Evolutionary conservation across 108 stramenopile genomes (phyloP), one percentile per base, ranked within the genome.

Genomic region (Cyclostephanos invisitatus): DNA sequence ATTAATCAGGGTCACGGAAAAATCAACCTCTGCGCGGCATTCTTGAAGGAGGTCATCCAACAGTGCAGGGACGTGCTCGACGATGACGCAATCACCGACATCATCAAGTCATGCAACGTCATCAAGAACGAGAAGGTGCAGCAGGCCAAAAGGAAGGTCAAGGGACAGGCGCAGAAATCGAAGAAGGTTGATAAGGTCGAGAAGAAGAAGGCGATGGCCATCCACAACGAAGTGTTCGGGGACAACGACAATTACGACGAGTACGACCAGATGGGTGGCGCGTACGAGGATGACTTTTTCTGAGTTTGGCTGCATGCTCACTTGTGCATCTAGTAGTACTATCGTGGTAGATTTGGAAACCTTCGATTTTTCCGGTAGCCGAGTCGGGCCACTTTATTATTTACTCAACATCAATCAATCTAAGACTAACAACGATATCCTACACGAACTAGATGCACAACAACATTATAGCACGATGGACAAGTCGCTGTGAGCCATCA

Each of bases 121-220:
- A 91, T 96, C 77, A 96, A 96, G 77, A 96, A 96, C 70, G 95
- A 96, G 38, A 96, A 93, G 77, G 85, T 92, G 22, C 91, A 92
- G 75, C 82, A 74, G 36, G 80, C 87, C 10, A 96, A 96, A 62
- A 82, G 87, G 40, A 96, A 96, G 72, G 82, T 82, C 65, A 96
- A 96, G 86, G 91, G 90, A 27, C 91, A 93, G 76, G 91, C 92
- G 11, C 90, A 90, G 80, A 96, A 96, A 68, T 78, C 90, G 5
- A 91, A 91, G 82, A 96, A 96, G 75, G 75, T 60, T 17, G 95
- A 96, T 70, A 96, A 93, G 76, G 84, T 54, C 25, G 89, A 83
- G 27, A 88, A 92, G 67, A 77, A 74, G 65, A 92, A 94, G 79
- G 92, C 92, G 7, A 66, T 87, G 79, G 81, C 89, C 51, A 80